Evolutionary conservation across 1,284 basidiomycete genomes (phyloP), one percentile per base, ranked within the genome.

Genomic region (Marasmius sp.): DNA sequence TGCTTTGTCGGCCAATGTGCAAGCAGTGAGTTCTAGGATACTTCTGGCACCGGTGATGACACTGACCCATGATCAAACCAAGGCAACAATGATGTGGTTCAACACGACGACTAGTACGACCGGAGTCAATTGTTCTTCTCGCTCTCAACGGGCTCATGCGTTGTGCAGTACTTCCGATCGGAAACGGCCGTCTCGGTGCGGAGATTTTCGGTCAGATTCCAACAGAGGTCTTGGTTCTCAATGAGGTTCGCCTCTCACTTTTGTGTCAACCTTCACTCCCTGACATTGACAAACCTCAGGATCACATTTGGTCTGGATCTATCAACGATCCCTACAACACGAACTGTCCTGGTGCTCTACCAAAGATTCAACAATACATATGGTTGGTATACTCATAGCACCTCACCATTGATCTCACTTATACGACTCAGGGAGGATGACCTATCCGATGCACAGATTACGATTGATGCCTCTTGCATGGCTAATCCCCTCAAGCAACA

Each of bases 251-350:
- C 33, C 14, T 9, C 27, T 16, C 34, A 7, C 41, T 7, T 3
- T 48, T 14, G 12, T 12, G 9, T 14, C 12, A 41, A 27, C 4
- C n/a, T 34, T 11, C 20, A 18, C 18, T 38, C 18, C 6, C n/a
- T 37, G 8, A 38, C 22, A 36, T n/a, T n/a, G n/a, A n/a, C n/a
- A 18, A 27, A 33, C 16, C 20, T 10, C 7, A 64, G 63, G 64
- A 65, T 58, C 64, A 58, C 37, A 62, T 65, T n/a, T 65, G 64
- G 64, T 65, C 64, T 16, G 64, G 64, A 12, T 61, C 61, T 27
- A 51, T 62, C 12, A 65, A 65, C 38, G 61, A 62, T n/a, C n/a
- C n/a, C n/a, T n/a, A n/a, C n/a, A n/a, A n/a, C n/a, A n/a, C n/a
- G n/a, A n/a, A n/a, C n/a, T 65, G 64, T 37, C 36, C 64, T 1